Conservation (phyloP, 2,329 filamentous ascomycete species). For the Venturia nashicola region DNA sequence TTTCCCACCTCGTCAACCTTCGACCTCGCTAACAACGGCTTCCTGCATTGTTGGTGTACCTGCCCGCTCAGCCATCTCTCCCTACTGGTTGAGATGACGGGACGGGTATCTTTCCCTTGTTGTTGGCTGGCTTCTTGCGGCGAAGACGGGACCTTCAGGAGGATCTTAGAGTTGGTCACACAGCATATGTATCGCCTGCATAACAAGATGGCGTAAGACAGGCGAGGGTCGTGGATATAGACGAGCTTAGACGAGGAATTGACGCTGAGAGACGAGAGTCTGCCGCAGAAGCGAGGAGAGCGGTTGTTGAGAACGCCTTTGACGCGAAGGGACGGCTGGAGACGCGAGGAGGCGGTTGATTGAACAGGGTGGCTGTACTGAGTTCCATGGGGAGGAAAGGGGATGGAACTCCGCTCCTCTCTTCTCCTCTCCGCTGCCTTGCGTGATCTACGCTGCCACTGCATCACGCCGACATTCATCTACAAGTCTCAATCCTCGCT, state of each 20-base stretch:
- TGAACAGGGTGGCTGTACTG: background rate
- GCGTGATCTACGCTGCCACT: background rate
- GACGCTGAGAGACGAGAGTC: background rate
- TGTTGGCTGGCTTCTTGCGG: background rate
- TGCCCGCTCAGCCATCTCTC: background rate
- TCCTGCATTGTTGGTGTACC: background rate
- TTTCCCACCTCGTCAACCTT: background rate
- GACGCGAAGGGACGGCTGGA: background rate
- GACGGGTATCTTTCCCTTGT: background rate
- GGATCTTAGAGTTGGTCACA: background rate
- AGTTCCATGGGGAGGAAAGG: background rate
- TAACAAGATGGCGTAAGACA: background rate
- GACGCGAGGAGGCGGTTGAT: background rate
- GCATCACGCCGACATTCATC: too few species aligned
- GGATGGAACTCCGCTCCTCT: background rate
- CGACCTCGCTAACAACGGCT: background rate
- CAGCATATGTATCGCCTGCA: slow-evolving; percentile 2
- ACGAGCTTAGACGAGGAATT: background rate
- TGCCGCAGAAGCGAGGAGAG: background rate
- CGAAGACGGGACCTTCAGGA: background rate
- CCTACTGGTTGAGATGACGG: background rate
- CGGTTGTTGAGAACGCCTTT: background rate
- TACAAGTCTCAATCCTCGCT: background rate
- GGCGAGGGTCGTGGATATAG: background rate
- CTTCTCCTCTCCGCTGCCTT: background rate